Percentiles rank a stretch among this genome's conserved stretches.
phyloP scores from a whole-genome alignment of 768 basidiomycete genomes.

The Rhodotorula taiwanensis region DNA sequence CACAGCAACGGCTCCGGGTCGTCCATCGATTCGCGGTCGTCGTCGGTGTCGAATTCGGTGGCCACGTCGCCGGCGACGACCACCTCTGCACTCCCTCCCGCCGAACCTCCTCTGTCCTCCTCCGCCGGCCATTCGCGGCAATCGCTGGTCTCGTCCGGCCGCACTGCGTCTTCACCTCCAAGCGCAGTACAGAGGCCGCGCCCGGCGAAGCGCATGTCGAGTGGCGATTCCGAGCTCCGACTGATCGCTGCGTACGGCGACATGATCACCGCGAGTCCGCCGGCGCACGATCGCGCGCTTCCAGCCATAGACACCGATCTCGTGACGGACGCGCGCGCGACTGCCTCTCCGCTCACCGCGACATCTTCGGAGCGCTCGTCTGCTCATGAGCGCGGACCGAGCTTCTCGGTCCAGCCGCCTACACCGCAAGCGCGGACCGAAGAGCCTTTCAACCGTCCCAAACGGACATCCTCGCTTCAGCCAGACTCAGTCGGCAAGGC shows the following conservation, averaged over 20 bases:
- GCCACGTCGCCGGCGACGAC: slow-evolving; percentile 17
- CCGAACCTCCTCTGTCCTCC: not conserved
- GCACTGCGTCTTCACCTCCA: no score
- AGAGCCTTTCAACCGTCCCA: not conserved
- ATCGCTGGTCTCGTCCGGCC: no score
- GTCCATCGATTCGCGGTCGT: slow-evolving; percentile 18
- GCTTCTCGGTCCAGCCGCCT: slow-evolving; percentile 24
- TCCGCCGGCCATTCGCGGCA: not conserved
- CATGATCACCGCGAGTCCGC: slow-evolving; percentile 14
- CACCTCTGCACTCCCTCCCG: not conserved
- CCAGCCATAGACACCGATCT: no score
- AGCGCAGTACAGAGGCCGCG: no score
- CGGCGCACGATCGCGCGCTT: no score
- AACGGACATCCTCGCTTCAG: slow-evolving; percentile 13
- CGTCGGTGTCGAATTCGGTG: not conserved
- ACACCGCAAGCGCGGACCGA: slow-evolving; percentile 9
- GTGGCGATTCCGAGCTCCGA: slow-evolving; percentile 24
- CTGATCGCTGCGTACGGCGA: slow-evolving; percentile 33
- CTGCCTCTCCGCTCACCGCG: no score
- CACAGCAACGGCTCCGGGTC: slow-evolving; percentile 21
- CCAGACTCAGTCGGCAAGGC: slow-evolving; percentile 16
- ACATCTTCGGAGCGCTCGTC: no score
- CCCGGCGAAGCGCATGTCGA: slow-evolving; percentile 15
- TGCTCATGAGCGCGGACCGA: not conserved
- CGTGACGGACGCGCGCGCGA: no score